These are phyloP conservation scores for Aplosporella prunicola DNA, from an alignment of 2,329 filamentous ascomycete genomes.

Conservation along the genomic window DNA sequence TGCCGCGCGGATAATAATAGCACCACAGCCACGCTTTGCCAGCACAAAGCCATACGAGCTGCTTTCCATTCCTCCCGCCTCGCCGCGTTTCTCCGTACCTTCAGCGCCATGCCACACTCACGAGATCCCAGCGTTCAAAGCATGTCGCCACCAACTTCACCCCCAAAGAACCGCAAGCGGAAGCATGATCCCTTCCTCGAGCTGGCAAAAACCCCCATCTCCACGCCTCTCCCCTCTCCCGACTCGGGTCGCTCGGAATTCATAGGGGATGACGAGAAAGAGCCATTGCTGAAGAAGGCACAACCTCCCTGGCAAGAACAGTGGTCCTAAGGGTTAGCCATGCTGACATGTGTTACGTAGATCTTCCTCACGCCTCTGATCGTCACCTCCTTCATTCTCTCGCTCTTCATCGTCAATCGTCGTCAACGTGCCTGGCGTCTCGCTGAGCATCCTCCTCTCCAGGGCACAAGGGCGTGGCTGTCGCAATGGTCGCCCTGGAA, in stretches of 20 bases:
- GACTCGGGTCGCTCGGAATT: slow-evolving; percentile 12
- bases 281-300: slow-evolving; percentile 20
- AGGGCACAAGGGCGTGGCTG: slow-evolving; percentile 30
- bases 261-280: slow-evolving; percentile 15
- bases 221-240: slow-evolving; percentile 19
- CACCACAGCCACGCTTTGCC: too few species aligned
- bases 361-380: slow-evolving; percentile 53
- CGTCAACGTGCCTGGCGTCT: slow-evolving; percentile 43
- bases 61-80: too few species aligned
- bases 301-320: background rate
- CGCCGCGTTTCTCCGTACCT: background rate
- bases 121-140: background rate
- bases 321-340: background rate
- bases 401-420: slow-evolving; percentile 53
- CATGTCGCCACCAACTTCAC: background rate
- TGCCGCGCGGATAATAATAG: too few species aligned
- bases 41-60: too few species aligned
- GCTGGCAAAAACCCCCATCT: slow-evolving; percentile 18
- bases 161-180: slow-evolving; percentile 6
- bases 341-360: slow-evolving; percentile 14
- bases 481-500: slow-evolving; percentile 27
- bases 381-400: slow-evolving; percentile 56
- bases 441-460: slow-evolving; percentile 20
- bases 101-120: background rate
- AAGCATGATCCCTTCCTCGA: slow-evolving; percentile 22